These are phyloP conservation scores for Entonaema liquescens DNA, from an alignment of 495 filamentous ascomycete genomes.

Conservation along the genomic window DNA sequence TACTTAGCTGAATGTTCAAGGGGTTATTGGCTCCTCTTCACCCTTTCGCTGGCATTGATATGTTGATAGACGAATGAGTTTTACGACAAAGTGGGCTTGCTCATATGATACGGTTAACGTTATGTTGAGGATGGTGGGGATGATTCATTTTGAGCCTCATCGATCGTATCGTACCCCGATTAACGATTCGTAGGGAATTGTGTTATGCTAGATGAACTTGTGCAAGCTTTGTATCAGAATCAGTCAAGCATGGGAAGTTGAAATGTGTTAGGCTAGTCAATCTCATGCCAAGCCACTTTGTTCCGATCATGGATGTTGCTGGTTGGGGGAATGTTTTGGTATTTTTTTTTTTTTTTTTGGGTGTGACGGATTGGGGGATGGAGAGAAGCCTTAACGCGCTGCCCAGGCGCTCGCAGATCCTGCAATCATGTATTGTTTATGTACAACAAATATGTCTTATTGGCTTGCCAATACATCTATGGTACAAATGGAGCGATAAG, in stretches of 20 bases:
- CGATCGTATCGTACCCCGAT: background rate
- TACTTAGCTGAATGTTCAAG: background rate
- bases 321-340: slow-evolving; percentile 1
- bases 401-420: background rate
- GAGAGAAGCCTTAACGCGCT: background rate
- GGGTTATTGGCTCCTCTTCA: background rate
- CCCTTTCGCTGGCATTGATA: background rate
- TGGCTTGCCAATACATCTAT: background rate
- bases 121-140: background rate
- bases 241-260: no score
- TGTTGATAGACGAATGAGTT: background rate
- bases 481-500: background rate
- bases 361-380: background rate
- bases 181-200: background rate
- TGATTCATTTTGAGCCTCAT: background rate
- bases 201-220: background rate
- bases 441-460: background rate
- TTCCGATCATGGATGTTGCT: background rate
- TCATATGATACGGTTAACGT: background rate
- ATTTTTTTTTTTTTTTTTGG: background rate
- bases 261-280: no score
- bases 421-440: background rate
- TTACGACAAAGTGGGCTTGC: no score
- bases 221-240: no score
- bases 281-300: background rate